Evolutionary conservation across 345 rosid genomes (phyloP).

Genomic region (Crucihimalaya himalaica): DNA sequence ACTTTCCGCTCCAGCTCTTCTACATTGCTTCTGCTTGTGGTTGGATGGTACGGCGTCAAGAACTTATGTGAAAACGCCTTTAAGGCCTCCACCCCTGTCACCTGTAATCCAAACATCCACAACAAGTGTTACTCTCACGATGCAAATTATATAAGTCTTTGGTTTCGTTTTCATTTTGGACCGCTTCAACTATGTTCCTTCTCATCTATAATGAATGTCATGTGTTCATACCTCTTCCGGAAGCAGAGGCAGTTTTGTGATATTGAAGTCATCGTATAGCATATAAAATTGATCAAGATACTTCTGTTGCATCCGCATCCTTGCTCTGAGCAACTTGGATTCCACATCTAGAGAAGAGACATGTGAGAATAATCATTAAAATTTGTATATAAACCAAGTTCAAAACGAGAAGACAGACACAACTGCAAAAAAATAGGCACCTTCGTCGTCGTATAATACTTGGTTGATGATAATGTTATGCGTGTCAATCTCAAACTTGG

Average conservation of each 20-base stretch:
- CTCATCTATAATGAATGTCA: not conserved
- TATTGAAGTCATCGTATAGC: constrained; percentile 96
- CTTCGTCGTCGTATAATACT: constrained; percentile 89
- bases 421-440: constrained; percentile 39
- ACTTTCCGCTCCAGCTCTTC: constrained; percentile 67
- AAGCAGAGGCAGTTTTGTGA: constrained; percentile 92
- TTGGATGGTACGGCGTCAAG: constrained; percentile 62
- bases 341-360: constrained; percentile 58
- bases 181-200: not conserved
- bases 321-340: constrained; percentile 89
- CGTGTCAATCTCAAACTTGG: constrained; percentile 96
- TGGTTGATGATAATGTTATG: constrained; percentile 97
- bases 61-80: constrained; percentile 71
- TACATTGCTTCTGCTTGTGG: constrained; percentile 42
- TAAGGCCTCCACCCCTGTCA: constrained; percentile 93
- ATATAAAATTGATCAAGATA: constrained; percentile 97
- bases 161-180: not conserved
- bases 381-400: not conserved
- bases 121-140: constrained; percentile 3
- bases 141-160: not conserved
- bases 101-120: constrained; percentile 48
- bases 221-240: constrained; percentile 78
- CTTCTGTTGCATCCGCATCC: constrained; percentile 98
- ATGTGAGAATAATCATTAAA: constrained; percentile 1
- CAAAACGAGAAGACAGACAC: constrained; percentile 4